Evolutionary conservation across 768 basidiomycete genomes (phyloP).

Genomic region (Grammothele lineata): DNA sequence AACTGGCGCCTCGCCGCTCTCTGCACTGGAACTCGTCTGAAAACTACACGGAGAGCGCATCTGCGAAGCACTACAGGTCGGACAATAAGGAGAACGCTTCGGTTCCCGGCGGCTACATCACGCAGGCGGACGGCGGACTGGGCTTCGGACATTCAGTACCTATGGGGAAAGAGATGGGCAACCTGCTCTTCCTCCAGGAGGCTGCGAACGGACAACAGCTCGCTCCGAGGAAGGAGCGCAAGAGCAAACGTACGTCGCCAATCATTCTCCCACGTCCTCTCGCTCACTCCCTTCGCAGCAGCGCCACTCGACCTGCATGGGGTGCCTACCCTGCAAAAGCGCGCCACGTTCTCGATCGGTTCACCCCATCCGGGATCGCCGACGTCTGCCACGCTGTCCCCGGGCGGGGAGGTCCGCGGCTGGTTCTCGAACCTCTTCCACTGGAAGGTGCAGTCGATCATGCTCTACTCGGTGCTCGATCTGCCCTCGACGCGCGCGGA

Average conservation of each 20-base stretch:
- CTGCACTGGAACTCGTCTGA: constrained; percentile 8
- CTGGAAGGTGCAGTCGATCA: constrained; percentile 67
- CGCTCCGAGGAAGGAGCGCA: constrained; percentile 49
- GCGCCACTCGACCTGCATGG: constrained; percentile 52
- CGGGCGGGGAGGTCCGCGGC: constrained; percentile 80
- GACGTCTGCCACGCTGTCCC: constrained; percentile 41
- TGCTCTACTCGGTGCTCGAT: constrained; percentile 55
- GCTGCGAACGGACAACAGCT: constrained; percentile 32
- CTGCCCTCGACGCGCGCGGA: constrained; percentile 60
- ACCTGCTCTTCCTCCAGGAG: constrained; percentile 35
- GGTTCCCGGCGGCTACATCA: constrained; percentile 21
- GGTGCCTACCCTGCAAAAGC: constrained; percentile 35
- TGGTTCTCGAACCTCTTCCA: constrained; percentile 97
- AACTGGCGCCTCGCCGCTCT: background rate
- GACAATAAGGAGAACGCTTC: constrained; percentile 39
- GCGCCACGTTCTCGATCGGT: constrained; percentile 39
- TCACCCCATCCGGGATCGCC: constrained; percentile 45
- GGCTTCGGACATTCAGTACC: constrained; percentile 30
- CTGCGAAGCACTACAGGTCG: constrained; percentile 3
- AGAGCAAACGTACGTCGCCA: constrained; percentile 46
- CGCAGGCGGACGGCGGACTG: constrained; percentile 26
- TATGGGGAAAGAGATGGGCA: constrained; percentile 50
- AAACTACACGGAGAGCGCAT: constrained; percentile 4
- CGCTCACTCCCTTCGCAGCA: constrained; percentile 32
- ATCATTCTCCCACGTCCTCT: background rate